Evolutionary conservation across 352 stramenopile genomes (phyloP), one percentile per base, ranked within the genome.

Genomic region (Pythium sp.): DNA sequence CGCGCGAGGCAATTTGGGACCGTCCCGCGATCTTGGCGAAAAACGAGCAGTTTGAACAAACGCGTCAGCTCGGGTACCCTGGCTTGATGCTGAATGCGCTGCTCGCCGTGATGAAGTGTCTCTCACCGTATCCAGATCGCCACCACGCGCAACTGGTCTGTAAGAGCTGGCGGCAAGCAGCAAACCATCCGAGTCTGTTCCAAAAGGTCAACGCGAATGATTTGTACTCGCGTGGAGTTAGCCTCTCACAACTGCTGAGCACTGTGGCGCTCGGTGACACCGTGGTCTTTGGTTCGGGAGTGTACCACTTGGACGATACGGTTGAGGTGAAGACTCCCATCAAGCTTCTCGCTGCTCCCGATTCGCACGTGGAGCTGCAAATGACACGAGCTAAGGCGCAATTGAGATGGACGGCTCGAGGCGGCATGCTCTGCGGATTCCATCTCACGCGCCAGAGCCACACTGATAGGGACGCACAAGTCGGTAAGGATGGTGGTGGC

Each of bases 1-100:
- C 95, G 24, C 92, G 90, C 8, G 95, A 99, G 85, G 93, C 94
- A 32, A 86, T 88, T 46, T 98, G 93, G 94, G 91, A 98, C 64
- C 96, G 88, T 53, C 97, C 97, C n/a, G 53, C 66, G 5, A 84
- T 98, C 28, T 80, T 96, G 62, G 60, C 89, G n/a, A 88, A 95
- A 62, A 89, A 98, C 59, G 86, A 98, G 69, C 87, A 93, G 54
- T 62, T 97, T 41, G 81, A 83, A 22, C 70, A 73, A 8, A 91
- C 95, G 28, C 72, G 73, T 28, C 30, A 76, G 32, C 69, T 84
- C 58, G 82, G 86, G 0, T 99, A 91, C 76, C 75, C 79, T 58
- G 91, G 86, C 0, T 70, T 99, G 18, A 86, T 93, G 18, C 68
- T 74, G 7, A 86, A 82, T 22, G 75, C 90, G 22, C 72, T 99